These are phyloP conservation scores for Suhomyces terraborum DNA, from an alignment of 1,139 yeast species.

Conservation along the genomic window DNA sequence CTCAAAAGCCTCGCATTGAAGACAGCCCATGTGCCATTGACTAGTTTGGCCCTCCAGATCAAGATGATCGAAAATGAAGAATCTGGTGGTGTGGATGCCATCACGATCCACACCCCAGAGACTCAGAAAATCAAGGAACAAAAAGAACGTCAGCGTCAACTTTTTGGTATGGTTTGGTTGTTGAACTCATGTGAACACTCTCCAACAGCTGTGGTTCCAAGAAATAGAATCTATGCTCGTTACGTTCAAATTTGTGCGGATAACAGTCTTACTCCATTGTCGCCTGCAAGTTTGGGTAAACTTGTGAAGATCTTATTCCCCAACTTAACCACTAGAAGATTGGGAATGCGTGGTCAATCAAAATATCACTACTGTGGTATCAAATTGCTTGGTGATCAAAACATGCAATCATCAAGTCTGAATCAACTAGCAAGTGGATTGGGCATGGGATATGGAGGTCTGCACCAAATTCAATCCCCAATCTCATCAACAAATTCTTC, in stretches of 20 bases:
- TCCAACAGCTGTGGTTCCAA: constrained; percentile 74
- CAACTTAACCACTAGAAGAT: constrained; percentile 71
- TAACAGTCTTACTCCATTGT: constrained; percentile 65
- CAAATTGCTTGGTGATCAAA: constrained; percentile 56
- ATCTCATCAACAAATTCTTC: constrained; percentile 25
- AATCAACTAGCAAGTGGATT: constrained; percentile 16
- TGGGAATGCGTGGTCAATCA: constrained; percentile 87
- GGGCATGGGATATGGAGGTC: constrained; percentile 9
- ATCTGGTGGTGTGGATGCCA: constrained; percentile 7
- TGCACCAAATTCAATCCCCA: constrained; percentile 26
- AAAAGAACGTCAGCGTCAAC: constrained; percentile 69
- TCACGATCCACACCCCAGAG: constrained; percentile 5
- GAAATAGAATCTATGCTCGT: constrained; percentile 79
- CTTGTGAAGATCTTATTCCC: constrained; percentile 76
- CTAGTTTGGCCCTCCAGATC: constrained; percentile 53
- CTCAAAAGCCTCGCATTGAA: constrained; percentile 51
- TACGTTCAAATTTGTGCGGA: constrained; percentile 76
- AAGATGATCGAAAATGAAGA: constrained; percentile 47
- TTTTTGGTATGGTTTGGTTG: constrained; percentile 82
- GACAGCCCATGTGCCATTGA: constrained; percentile 45
- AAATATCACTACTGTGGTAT: constrained; percentile 92
- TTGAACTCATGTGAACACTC: constrained; percentile 66
- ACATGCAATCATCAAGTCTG: constrained; percentile 15
- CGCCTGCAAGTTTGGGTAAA: constrained; percentile 89
- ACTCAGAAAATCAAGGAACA: constrained; percentile 17